Evolutionary conservation across 306 rosid genomes (phyloP), one percentile per base, ranked within the genome.

Genomic region (Glycyrrhiza uralensis): DNA sequence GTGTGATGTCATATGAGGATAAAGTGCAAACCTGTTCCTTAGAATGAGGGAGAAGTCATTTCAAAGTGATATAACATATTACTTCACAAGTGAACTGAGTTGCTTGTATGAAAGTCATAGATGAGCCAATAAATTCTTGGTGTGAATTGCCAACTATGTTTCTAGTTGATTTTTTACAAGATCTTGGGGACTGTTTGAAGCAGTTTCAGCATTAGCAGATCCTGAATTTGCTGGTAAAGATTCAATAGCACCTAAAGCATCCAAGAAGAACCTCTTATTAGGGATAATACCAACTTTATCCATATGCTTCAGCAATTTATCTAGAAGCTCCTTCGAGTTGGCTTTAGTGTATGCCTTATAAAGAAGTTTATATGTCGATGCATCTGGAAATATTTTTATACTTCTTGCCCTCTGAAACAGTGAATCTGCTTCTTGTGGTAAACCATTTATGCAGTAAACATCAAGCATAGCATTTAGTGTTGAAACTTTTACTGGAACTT

Each of bases 391-490:
- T 19, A 84, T 64, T 58, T 75, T 81, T 36, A 87, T 62, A 41
- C 81, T 76, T 11, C 69, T 80, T n/a, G 91, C 89, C 18, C 70
- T 84, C 51, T 54, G 76, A 41, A 91, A 87, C 54, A 91, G 91
- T 58, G 75, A 78, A 81, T 87, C 73, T 36, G 98, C 97, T 84
- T 94, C 98, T 70, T 74, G 69, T 19, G 92, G 88, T 77, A 94
- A 84, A 75, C 90, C 89, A 86, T 89, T 94, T 82, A 85, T 55
- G 87, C 96, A 94, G 87, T 94, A 94, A 75, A 82, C 96, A 63
- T 94, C 97, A 64, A 94, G 92, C 92, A 94, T 91, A 7, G 92
- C 88, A 84, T 94, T 91, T 32, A 94, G 72, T 2, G 96, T 94
- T 47, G 98, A 94, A 77, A 87, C 82, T 71, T 80, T 89, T 33